A percentile compares a stretch with the other conserved stretches of the same genome.
Evolutionary conservation across 2,329 filamentous ascomycete genomes (phyloP).

Genomic region (Colletotrichum chrysophilum): DNA sequence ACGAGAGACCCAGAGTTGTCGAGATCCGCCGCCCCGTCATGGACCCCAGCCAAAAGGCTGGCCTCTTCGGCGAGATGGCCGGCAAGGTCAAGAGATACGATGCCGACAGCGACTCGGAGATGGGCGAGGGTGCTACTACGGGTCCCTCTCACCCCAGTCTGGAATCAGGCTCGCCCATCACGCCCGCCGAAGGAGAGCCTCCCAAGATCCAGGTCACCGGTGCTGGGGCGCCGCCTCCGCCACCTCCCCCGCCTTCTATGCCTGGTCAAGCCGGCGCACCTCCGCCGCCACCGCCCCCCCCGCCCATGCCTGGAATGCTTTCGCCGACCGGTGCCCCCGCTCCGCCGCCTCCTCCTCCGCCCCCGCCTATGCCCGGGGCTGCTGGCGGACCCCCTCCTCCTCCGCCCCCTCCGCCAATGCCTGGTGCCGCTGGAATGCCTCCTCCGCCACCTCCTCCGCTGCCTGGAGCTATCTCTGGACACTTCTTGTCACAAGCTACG

Average conservation of each 20-base stretch:
- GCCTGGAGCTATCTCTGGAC: conserved; percentile 73
- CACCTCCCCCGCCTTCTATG: conserved; percentile 47
- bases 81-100: conserved; percentile 77
- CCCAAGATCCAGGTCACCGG: conserved; percentile 66
- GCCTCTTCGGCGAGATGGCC: conserved; percentile 71
- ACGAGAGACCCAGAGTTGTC: conserved; percentile 80
- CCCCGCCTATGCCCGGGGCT: conserved; percentile 39
- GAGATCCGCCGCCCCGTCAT: conserved; percentile 76
- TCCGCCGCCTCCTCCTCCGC: conserved; percentile 55
- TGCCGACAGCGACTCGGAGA: conserved; percentile 71
- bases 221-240: conserved; percentile 38
- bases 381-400: conserved; percentile 46
- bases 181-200: conserved; percentile 64
- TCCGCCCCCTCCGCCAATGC: conserved; percentile 49
- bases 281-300: conserved; percentile 58
- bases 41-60: conserved; percentile 70
- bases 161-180: conserved; percentile 73
- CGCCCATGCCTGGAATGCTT: conserved; percentile 53
- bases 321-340: conserved; percentile 41
- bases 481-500: conserved; percentile 73
- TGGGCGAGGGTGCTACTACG: conserved; percentile 72
- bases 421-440: conserved; percentile 45
- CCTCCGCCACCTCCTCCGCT: conserved; percentile 50
- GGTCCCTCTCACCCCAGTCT: conserved; percentile 78
- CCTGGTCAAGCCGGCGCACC: conserved; percentile 40